A percentile compares a stretch with the other conserved stretches of the same genome.
phyloP scores from a whole-genome alignment of 1,139 yeast species.

The Protomyces pachydermus region DNA sequence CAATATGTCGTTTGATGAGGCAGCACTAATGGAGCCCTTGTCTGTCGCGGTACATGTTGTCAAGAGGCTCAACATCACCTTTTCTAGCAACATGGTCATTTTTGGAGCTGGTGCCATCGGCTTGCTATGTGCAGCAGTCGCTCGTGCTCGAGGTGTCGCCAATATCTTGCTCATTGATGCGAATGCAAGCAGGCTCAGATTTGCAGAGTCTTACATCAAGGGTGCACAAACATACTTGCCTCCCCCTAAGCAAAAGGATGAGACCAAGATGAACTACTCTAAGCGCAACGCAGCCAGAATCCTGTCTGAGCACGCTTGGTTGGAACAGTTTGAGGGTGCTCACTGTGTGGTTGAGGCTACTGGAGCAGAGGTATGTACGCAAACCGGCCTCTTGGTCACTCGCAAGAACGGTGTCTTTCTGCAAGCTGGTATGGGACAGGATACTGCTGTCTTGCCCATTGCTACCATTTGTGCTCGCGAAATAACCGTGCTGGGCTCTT shows the following conservation, averaged over 20 bases:
- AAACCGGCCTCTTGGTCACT: slow-evolving; percentile 56
- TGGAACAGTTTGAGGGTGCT: slow-evolving; percentile 48
- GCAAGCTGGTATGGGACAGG: slow-evolving; percentile 63
- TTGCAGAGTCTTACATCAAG: slow-evolving; percentile 38
- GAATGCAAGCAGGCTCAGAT: slow-evolving; percentile 49
- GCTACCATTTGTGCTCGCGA: slow-evolving; percentile 67
- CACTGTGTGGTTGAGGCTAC: slow-evolving; percentile 65
- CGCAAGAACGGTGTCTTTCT: slow-evolving; percentile 62
- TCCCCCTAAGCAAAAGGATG: slow-evolving; percentile 30
- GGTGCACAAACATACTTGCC: slow-evolving; percentile 54
- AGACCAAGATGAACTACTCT: slow-evolving; percentile 37
- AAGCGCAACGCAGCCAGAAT: slow-evolving; percentile 40
- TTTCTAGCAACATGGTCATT: slow-evolving; percentile 65
- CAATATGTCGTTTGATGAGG: slow-evolving; percentile 67
- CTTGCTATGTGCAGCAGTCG: slow-evolving; percentile 65
- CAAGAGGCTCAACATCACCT: slow-evolving; percentile 53
- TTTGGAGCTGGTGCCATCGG: slow-evolving; percentile 91
- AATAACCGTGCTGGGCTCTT: slow-evolving; percentile 62
- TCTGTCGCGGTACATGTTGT: slow-evolving; percentile 78
- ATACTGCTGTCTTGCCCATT: slow-evolving; percentile 65
- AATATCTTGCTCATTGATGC: slow-evolving; percentile 57
- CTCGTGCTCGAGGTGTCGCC: slow-evolving; percentile 68
- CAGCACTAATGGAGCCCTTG: slow-evolving; percentile 78
- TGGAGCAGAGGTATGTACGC: slow-evolving; percentile 66
- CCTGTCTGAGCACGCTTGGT: slow-evolving; percentile 38